A percentile compares a stretch with the other conserved stretches of the same genome.
These are phyloP conservation scores for Fennellomyces sp. DNA, from an alignment of 371 early-diverging fungal species.

Conservation along the genomic window DNA sequence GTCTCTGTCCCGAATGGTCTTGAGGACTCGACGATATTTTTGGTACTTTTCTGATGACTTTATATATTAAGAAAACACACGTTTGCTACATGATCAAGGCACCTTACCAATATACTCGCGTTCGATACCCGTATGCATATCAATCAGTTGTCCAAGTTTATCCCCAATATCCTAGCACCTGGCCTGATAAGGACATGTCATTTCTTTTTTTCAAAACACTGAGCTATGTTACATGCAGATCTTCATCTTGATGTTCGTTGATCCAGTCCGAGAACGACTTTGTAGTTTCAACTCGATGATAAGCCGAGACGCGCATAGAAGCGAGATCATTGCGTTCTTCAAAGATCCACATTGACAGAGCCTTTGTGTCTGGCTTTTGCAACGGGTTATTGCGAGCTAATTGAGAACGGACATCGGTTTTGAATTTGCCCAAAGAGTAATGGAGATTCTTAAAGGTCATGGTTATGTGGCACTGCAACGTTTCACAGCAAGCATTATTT, in stretches of 20 bases:
- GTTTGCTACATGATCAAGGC: background rate
- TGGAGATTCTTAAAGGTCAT: constrained; percentile 48
- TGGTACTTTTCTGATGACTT: constrained; percentile 29
- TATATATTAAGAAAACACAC: background rate
- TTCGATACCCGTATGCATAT: constrained; percentile 38
- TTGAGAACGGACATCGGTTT: constrained; percentile 34
- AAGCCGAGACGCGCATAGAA: constrained; percentile 24
- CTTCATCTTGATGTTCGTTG: constrained; percentile 15
- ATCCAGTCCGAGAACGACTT: constrained; percentile 34
- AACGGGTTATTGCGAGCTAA: constrained; percentile 43
- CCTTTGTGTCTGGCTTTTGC: constrained; percentile 37
- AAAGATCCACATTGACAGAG: constrained; percentile 45
- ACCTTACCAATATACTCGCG: constrained; percentile 32
- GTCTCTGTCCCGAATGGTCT: constrained; percentile 39
- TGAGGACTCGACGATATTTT: constrained; percentile 42
- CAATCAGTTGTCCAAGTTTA: constrained; percentile 24
- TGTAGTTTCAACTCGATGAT: constrained; percentile 39
- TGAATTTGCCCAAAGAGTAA: constrained; percentile 32
- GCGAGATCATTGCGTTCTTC: constrained; percentile 40
- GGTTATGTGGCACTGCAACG: too few relatives aligned
- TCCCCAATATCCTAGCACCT: constrained; percentile 31
- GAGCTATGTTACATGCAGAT: constrained; percentile 15
- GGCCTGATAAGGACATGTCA: background rate
- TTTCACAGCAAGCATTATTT: too few relatives aligned
- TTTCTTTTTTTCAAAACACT: background rate